Base-by-base conservation (phyloP, 768 basidiomycete species). In the Mycena polygramma region DNA sequence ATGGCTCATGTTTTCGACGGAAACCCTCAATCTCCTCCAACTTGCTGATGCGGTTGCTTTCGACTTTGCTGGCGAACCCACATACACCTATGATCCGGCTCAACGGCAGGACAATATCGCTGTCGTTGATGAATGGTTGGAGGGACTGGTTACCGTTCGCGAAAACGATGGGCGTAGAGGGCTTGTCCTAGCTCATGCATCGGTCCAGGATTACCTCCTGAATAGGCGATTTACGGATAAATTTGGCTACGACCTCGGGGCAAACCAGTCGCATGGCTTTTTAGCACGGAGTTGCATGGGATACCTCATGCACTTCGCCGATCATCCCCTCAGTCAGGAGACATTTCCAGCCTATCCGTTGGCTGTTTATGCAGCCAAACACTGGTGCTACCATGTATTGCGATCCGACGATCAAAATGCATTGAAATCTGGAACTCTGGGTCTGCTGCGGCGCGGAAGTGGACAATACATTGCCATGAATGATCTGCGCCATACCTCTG, bases 121-220 rank as follows among this genome's bases (percentile, higher is more conserved):
- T 26, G 41, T 52, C 1, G 41, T 68, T 22, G 58, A 22, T n/a
- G 43, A 61, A 41, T 68, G 66, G 66, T 46, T 68, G 10, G 52
- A 68, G 19, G 66, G 66, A 24, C 30, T 61, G 1, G 22, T 19
- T 15, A 45, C 57, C 19, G 13, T 61, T 35, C n/a, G n/a, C n/a
- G 1, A 4, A 30, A 19, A 37, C 20, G 7, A 48, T 7, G 0
- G 11, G 10, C 2, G n/a, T 14, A n/a, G 24, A 4, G 45, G 7
- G 11, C 2, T 68, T 19, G n/a, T 24, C 1, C 52, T 68, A 10
- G 58, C 58, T 26, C 66, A 68, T 49, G 58, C 30, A 1, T 68
- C 66, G 10, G 66, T 68, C 17, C 41, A 68, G 35, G 66, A 68
- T 30, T 68, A 68, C n/a, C 7, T 66, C 24, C 49, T 52, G 9